Conservation (phyloP, 768 basidiomycete genomes). For the Mycena pura region DNA sequence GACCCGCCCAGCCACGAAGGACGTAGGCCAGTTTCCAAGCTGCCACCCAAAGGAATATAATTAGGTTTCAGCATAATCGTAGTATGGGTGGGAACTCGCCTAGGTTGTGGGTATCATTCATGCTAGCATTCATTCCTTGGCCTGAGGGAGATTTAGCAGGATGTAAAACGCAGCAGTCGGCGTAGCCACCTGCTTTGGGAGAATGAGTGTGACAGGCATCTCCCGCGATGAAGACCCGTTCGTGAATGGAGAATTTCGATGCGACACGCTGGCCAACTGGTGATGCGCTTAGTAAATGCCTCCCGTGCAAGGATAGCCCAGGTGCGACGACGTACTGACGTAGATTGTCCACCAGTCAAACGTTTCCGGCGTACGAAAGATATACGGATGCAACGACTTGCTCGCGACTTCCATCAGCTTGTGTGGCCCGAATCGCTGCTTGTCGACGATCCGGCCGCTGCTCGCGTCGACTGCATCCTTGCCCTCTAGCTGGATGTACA, state of each 20-base stretch:
- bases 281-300: not conserved
- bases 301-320: too few species aligned
- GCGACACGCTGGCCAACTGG: constrained; percentile 80
- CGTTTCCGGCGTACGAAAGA: constrained; percentile 50
- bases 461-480: constrained; percentile 49
- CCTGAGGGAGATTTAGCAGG: constrained; percentile 46
- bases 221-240: constrained; percentile 78
- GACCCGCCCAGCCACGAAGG: constrained; percentile 58
- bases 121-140: constrained; percentile 81
- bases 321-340: constrained; percentile 52
- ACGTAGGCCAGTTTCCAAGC: constrained; percentile 70
- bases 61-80: not conserved
- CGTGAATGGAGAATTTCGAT: constrained; percentile 61
- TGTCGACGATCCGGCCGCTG: constrained; percentile 63
- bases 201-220: constrained; percentile 79
- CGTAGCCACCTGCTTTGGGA: constrained; percentile 71
- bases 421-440: constrained; percentile 53
- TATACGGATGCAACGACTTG: constrained; percentile 63
- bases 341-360: constrained; percentile 81
- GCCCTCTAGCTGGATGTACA: constrained; percentile 74
- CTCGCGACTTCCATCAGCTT: constrained; percentile 61
- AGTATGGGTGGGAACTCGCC: constrained; percentile 37
- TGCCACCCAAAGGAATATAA: constrained; percentile 26
- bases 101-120: constrained; percentile 78
- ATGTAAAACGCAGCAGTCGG: too few species aligned